Evolutionary conservation across 345 rosid genomes (phyloP), one percentile per base, ranked within the genome.

Genomic region (Acer campestre): DNA sequence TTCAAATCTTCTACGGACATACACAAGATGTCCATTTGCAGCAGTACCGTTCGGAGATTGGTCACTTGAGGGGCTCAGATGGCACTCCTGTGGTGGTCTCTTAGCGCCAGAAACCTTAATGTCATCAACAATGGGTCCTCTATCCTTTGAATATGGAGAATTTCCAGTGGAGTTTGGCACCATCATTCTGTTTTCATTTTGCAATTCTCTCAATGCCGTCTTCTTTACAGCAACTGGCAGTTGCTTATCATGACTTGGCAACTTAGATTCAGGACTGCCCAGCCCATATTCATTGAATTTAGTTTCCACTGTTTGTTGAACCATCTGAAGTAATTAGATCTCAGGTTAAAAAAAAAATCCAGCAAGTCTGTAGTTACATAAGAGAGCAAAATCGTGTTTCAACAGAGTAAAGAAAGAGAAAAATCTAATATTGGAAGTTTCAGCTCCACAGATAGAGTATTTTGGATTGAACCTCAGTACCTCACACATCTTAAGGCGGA

Each of bases 1-100:
- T 77, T 93, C 99, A 44, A 80, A 79, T 86, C 85, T 93, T 84
- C 98, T 87, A 22, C 97, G 97, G 55, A 92, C 96, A 73, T 93
- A 93, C 48, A 93, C 95, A 80, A 93, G 91, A 61, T 84, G 86
- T 38, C 87, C 87, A 78, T 82, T 88, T 63, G 90, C 84, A 72
- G 89, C 80, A 79, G 78, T 83, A 78, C 82, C 75, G 71, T 65
- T 70, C 12, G 86, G 85, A 78, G 93, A 76, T 56, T 84, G 89
- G 85, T 80, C 77, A 3, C 58, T 71, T 2, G 80, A 78, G 64
- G 84, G 84, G 69, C 79, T 83, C 59, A 75, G 66, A 61, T 87
- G 82, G 70, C 71, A 77, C 61, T 85, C 90, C 0, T 85, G 68
- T 44, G 84, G 76, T 55, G 89, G 78, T 75, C 93, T 87, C 84